Evolutionary conservation across 257 asterid genomes (phyloP).

Genomic region (Nyctanthes arbortristis): DNA sequence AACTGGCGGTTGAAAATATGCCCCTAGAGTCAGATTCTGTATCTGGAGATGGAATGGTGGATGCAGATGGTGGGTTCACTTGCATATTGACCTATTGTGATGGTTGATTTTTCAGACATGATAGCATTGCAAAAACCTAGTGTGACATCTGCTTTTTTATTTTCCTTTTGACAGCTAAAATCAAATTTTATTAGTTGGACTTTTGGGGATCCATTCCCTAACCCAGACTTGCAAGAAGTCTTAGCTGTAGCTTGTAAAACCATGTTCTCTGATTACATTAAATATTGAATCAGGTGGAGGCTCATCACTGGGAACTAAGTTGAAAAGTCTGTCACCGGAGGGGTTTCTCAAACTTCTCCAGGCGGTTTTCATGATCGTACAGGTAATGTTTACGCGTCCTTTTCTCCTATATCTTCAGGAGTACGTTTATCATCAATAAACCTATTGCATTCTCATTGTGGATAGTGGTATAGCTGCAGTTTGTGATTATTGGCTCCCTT

Average conservation of each 20-base stretch:
- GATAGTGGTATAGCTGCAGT: not conserved
- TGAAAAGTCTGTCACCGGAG: slow-evolving; percentile 86
- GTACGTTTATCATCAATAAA: slow-evolving; percentile 9
- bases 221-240: slow-evolving; percentile 9
- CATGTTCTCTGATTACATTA: slow-evolving; percentile 13
- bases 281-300: slow-evolving; percentile 71
- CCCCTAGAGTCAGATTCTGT: slow-evolving; percentile 74
- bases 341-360: slow-evolving; percentile 85
- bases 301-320: slow-evolving; percentile 84
- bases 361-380: slow-evolving; percentile 82
- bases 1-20: slow-evolving; percentile 75
- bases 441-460: not conserved
- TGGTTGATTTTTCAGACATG: slow-evolving; percentile 16
- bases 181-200: slow-evolving; percentile 12
- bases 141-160: not conserved
- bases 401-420: slow-evolving; percentile 24
- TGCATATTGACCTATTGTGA: slow-evolving; percentile 15
- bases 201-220: slow-evolving; percentile 8
- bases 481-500: not conserved
- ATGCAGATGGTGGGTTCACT: slow-evolving; percentile 73
- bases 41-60: slow-evolving; percentile 74
- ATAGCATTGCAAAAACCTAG: not conserved
- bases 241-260: not conserved
- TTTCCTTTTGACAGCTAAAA: not conserved
- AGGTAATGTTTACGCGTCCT: slow-evolving; percentile 69